Evolutionary conservation across 1,284 basidiomycete genomes (phyloP).

Genomic region (Pseudozyma flocculosa): DNA sequence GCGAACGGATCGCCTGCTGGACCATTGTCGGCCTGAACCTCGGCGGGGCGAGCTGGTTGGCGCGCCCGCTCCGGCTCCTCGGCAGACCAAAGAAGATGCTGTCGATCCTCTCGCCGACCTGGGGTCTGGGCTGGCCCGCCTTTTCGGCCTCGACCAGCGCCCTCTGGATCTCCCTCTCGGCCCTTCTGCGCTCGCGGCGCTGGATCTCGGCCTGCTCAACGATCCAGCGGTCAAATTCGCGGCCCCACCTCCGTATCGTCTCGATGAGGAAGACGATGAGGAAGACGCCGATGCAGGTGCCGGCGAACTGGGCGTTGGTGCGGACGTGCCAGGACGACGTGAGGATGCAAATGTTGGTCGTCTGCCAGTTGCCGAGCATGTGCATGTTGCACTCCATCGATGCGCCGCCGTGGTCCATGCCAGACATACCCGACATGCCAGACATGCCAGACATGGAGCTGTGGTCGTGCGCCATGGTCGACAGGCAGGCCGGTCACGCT

Average conservation of each 20-base stretch:
- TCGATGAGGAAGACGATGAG: constrained; percentile 48
- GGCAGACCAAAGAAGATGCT: constrained; percentile 31
- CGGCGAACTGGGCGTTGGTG: constrained; percentile 41
- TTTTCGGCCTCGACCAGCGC: too few relatives aligned
- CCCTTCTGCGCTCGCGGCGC: constrained; percentile 15
- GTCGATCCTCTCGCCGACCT: constrained; percentile 19
- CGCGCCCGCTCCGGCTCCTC: constrained; percentile 5
- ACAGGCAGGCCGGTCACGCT: too few relatives aligned
- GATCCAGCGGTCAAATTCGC: constrained; percentile 48
- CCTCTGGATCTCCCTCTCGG: constrained; percentile 10
- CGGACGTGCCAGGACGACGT: constrained; percentile 45
- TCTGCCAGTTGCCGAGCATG: constrained; percentile 43
- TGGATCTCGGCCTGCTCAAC: constrained; percentile 26
- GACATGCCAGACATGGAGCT: constrained; percentile 17
- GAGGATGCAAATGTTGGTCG: constrained; percentile 41
- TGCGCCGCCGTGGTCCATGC: constrained; percentile 2
- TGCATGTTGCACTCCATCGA: constrained; percentile 25
- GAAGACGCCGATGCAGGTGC: constrained; percentile 50
- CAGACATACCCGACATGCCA: too few relatives aligned
- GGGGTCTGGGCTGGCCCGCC: neutral
- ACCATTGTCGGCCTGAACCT: constrained; percentile 28
- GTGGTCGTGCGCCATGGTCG: neutral
- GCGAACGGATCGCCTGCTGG: constrained; percentile 46
- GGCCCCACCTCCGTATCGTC: constrained; percentile 37
- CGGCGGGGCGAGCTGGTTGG: constrained; percentile 28